Evolutionary conservation across 495 filamentous ascomycete genomes (phyloP).

Genomic region (Mycothermus thermophilus): DNA sequence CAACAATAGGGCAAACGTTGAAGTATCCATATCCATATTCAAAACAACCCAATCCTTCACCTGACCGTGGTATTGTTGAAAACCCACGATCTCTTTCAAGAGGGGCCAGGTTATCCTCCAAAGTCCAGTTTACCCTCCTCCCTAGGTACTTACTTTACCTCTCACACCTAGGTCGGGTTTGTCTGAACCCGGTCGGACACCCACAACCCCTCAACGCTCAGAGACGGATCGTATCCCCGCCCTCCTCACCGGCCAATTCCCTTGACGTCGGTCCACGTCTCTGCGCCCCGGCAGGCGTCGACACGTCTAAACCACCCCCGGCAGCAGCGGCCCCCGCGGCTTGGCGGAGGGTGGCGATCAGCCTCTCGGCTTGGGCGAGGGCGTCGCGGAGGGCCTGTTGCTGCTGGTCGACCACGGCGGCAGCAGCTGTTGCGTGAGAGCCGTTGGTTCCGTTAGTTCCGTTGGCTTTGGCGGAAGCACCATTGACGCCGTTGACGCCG

Average conservation of each 20-base stretch:
- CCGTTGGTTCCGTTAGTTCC: not conserved
- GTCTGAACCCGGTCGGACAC: too few relatives aligned
- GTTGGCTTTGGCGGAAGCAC: not conserved
- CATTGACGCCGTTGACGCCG: too few relatives aligned
- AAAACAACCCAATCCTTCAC: too few relatives aligned
- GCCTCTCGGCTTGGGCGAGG: slow-evolving; percentile 25
- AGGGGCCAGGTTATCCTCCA: too few relatives aligned
- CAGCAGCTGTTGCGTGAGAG: not conserved
- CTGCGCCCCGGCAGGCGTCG: slow-evolving; percentile 11
- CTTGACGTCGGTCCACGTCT: slow-evolving; percentile 33
- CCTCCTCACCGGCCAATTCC: slow-evolving; percentile 40
- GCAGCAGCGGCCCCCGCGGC: not conserved
- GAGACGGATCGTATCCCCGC: slow-evolving; percentile 43
- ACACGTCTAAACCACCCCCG: too few relatives aligned
- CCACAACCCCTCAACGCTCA: too few relatives aligned
- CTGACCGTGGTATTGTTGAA: too few relatives aligned
- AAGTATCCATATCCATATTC: too few relatives aligned
- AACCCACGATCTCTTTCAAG: too few relatives aligned
- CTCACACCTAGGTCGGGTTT: too few relatives aligned
- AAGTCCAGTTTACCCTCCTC: too few relatives aligned
- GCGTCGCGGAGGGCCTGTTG: slow-evolving; percentile 20
- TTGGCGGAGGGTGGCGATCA: slow-evolving; percentile 23
- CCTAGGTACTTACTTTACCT: too few relatives aligned
- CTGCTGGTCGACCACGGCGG: slow-evolving; percentile 9
- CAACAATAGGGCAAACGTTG: not conserved